phyloP scores from a whole-genome alignment of 2,329 filamentous ascomycete genomes.

The Dissoconium aciculare region DNA sequence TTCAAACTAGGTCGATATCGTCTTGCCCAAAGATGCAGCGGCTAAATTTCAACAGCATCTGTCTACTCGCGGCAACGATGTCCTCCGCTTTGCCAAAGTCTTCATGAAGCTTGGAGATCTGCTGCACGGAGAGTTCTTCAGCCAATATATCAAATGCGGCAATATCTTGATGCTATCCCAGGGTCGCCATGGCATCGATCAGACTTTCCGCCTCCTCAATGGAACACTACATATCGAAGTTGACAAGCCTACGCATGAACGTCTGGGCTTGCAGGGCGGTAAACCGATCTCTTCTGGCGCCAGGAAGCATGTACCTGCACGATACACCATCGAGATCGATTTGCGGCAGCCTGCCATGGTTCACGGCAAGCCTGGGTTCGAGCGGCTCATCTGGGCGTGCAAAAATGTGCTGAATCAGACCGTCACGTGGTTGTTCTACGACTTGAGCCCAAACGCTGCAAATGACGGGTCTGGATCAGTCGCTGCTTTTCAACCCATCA shows the following conservation, averaged over 20 bases:
- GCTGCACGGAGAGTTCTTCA: conserved; percentile 62
- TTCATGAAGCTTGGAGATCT: conserved; percentile 59
- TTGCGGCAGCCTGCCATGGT: conserved; percentile 62
- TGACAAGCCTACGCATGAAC: conserved; percentile 68
- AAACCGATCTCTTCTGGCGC: conserved; percentile 45
- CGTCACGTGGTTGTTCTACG: conserved; percentile 64
- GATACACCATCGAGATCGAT: conserved; percentile 66
- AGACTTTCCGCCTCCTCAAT: conserved; percentile 53
- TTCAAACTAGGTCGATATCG: too few species aligned
- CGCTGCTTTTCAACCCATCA: conserved; percentile 21
- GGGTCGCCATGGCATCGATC: conserved; percentile 54
- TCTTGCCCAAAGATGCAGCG: conserved; percentile 41
- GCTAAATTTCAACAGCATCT: conserved; percentile 7
- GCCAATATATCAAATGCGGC: conserved; percentile 56
- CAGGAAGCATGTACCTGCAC: conserved; percentile 49
- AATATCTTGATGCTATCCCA: conserved; percentile 72
- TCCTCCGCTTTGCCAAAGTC: conserved; percentile 48
- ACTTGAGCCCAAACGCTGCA: conserved; percentile 29
- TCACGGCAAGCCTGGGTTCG: conserved; percentile 69
- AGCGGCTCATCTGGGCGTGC: conserved; percentile 61
- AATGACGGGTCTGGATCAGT: conserved; percentile 9
- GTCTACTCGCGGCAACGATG: conserved; percentile 10
- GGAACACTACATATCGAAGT: conserved; percentile 65
- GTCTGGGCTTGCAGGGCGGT: conserved; percentile 58
- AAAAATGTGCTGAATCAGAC: conserved; percentile 57